Evolutionary conservation across 805 yeast genomes (phyloP).

Genomic region (Metschnikowia orientalis): DNA sequence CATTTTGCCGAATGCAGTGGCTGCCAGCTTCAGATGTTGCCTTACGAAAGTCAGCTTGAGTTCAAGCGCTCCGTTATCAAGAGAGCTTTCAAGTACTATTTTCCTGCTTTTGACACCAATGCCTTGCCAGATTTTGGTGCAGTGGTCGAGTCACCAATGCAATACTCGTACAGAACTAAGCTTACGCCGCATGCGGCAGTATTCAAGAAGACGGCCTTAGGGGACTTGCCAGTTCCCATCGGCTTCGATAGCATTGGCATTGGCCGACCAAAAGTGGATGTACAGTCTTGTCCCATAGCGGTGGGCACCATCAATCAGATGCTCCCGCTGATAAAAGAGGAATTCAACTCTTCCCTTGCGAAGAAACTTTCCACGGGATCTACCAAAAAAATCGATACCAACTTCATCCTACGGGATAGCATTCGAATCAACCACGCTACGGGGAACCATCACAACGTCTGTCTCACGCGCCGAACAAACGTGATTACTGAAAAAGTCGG

Average conservation of each 20-base stretch:
- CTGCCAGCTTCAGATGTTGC: slow-evolving; percentile 41
- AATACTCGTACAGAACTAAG: slow-evolving; percentile 37
- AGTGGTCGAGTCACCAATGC: slow-evolving; percentile 34
- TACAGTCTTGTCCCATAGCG: slow-evolving; percentile 37
- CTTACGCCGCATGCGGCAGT: slow-evolving; percentile 36
- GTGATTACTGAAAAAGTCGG: slow-evolving; percentile 35
- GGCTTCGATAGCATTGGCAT: slow-evolving; percentile 30
- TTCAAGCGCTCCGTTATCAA: slow-evolving; percentile 28
- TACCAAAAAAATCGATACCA: slow-evolving; percentile 9
- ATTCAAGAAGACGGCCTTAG: slow-evolving; percentile 10
- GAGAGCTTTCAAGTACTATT: slow-evolving; percentile 33
- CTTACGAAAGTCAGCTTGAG: slow-evolving; percentile 34
- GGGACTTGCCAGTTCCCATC: slow-evolving; percentile 17
- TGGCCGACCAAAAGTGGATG: slow-evolving; percentile 25
- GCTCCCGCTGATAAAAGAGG: slow-evolving; percentile 16
- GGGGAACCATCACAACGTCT: slow-evolving; percentile 24
- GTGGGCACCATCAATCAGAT: slow-evolving; percentile 27
- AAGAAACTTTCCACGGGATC: slow-evolving; percentile 5
- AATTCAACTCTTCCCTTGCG: slow-evolving; percentile 8
- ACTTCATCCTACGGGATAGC: slow-evolving; percentile 33
- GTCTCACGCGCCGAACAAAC: slow-evolving; percentile 24
- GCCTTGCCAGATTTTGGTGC: slow-evolving; percentile 19
- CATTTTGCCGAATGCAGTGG: slow-evolving; percentile 38
- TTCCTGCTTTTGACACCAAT: slow-evolving; percentile 20
- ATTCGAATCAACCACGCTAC: slow-evolving; percentile 26